These are phyloP conservation scores for Boeremia exigua DNA, from an alignment of 2,329 filamentous ascomycete species.

Conservation along the genomic window DNA sequence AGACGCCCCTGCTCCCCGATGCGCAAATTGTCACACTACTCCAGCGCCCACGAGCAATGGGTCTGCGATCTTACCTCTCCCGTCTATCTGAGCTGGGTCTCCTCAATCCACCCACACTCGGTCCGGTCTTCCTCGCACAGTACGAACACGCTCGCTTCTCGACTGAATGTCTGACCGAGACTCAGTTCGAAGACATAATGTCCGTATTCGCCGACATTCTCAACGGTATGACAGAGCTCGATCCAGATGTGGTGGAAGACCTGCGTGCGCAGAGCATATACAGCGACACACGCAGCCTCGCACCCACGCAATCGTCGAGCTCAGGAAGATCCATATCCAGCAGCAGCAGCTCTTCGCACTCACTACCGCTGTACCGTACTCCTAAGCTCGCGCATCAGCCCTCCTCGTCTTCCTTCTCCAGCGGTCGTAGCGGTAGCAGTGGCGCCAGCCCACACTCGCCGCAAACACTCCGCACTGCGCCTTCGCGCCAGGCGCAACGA, in stretches of 20 bases:
- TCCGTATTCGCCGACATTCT: constrained; percentile 81
- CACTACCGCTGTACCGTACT: constrained; percentile 35
- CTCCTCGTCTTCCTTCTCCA: constrained; percentile 30
- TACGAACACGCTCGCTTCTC: constrained; percentile 92
- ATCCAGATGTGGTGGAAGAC: constrained; percentile 60
- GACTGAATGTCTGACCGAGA: constrained; percentile 68
- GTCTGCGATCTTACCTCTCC: constrained; percentile 77
- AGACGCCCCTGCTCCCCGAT: constrained; percentile 59
- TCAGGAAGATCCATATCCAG: constrained; percentile 11
- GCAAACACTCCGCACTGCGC: constrained; percentile 40
- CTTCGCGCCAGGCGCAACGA: constrained; percentile 31
- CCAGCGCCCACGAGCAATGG: constrained; percentile 73
- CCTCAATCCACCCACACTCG: constrained; percentile 58
- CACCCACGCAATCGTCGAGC: constrained; percentile 36
- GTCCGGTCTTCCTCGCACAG: constrained; percentile 68
- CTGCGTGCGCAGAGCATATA: constrained; percentile 36
- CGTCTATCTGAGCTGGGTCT: constrained; percentile 74
- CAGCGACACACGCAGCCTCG: constrained; percentile 43
- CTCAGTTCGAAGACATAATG: constrained; percentile 80
- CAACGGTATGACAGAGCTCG: constrained; percentile 72
- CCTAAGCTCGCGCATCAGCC: constrained; percentile 31
- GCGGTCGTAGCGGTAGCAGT: constrained; percentile 17
- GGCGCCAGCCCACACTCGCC: constrained; percentile 26
- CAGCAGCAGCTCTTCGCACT: constrained; percentile 30
- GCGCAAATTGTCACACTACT: constrained; percentile 73